Conservation (phyloP, 2,329 filamentous ascomycete genomes). For the Colletotrichum sublineola region DNA sequence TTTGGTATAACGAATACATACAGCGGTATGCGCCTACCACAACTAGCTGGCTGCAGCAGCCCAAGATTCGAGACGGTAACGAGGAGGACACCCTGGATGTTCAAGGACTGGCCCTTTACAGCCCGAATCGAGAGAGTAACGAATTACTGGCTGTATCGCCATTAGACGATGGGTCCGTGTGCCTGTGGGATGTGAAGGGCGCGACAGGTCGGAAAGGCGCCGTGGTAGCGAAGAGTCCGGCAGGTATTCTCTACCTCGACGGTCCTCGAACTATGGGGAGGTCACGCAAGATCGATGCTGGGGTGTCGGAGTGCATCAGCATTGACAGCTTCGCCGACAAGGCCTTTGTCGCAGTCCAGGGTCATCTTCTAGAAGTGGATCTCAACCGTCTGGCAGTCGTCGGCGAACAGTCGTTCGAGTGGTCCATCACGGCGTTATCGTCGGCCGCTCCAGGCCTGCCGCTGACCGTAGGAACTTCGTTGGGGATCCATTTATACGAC, state of each 20-base stretch:
- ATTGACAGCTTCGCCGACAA: slow-evolving; percentile 76
- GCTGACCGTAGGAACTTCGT: slow-evolving; percentile 85
- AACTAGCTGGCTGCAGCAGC: slow-evolving; percentile 82
- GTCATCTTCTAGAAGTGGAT: slow-evolving; percentile 84
- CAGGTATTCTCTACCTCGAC: slow-evolving; percentile 76
- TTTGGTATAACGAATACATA: slow-evolving; percentile 92
- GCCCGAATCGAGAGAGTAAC: slow-evolving; percentile 54
- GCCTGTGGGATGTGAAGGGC: slow-evolving; percentile 82
- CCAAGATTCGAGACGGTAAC: slow-evolving; percentile 58
- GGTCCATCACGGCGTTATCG: slow-evolving; percentile 87
- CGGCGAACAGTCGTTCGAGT: slow-evolving; percentile 80
- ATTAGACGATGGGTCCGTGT: slow-evolving; percentile 88
- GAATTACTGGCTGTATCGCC: slow-evolving; percentile 77
- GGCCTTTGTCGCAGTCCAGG: slow-evolving; percentile 85
- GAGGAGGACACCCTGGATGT: slow-evolving; percentile 70
- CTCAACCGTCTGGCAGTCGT: slow-evolving; percentile 78
- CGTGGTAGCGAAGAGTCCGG: slow-evolving; percentile 74
- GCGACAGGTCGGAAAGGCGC: slow-evolving; percentile 68
- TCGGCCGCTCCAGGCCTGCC: slow-evolving; percentile 75
- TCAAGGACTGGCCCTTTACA: slow-evolving; percentile 79
- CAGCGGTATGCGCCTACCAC: slow-evolving; percentile 82
- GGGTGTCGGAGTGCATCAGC: slow-evolving; percentile 85
- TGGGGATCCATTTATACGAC: slow-evolving; percentile 87
- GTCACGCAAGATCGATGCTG: slow-evolving; percentile 77
- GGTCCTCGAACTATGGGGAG: slow-evolving; percentile 60